Evolutionary conservation across 768 basidiomycete species (phyloP).

Genomic region (Mycena alexandri): DNA sequence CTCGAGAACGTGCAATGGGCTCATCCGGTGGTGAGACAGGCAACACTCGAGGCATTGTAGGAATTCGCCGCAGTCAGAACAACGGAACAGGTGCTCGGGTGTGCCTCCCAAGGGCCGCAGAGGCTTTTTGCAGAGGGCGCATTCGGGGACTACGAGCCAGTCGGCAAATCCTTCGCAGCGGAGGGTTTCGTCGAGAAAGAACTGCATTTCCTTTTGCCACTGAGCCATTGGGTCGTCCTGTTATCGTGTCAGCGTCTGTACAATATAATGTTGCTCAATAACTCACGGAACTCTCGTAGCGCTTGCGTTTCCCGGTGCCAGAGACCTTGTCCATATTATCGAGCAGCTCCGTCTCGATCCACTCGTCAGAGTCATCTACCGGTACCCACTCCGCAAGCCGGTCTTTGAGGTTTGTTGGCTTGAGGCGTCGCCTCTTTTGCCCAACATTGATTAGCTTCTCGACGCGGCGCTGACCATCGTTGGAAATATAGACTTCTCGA

Average conservation of each 20-base stretch:
- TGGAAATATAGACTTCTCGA: neutral
- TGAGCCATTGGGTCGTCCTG: neutral
- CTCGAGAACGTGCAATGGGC: neutral
- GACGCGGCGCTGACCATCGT: neutral
- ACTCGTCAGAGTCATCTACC: neutral
- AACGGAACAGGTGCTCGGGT: conserved; percentile 7
- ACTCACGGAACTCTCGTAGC: conserved; percentile 3
- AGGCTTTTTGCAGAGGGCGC: neutral
- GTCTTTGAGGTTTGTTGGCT: neutral
- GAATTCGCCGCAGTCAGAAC: conserved; percentile 17
- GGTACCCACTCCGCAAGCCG: neutral
- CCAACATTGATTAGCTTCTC: neutral
- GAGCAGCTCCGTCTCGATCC: neutral
- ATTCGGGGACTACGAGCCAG: neutral
- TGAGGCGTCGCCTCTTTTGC: neutral
- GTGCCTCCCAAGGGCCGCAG: neutral
- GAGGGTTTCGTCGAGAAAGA: neutral
- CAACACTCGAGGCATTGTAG: conserved; percentile 14
- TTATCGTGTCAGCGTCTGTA: neutral
- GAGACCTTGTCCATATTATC: neutral
- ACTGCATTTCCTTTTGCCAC: neutral
- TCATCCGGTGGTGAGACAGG: neutral
- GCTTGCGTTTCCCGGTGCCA: neutral
- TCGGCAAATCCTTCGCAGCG: neutral
- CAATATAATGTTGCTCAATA: neutral